Percentiles rank a stretch among this genome's conserved stretches.
Conservation (phyloP, 176 grass and related monocot genomes). For the Raddia distichophylla region DNA sequence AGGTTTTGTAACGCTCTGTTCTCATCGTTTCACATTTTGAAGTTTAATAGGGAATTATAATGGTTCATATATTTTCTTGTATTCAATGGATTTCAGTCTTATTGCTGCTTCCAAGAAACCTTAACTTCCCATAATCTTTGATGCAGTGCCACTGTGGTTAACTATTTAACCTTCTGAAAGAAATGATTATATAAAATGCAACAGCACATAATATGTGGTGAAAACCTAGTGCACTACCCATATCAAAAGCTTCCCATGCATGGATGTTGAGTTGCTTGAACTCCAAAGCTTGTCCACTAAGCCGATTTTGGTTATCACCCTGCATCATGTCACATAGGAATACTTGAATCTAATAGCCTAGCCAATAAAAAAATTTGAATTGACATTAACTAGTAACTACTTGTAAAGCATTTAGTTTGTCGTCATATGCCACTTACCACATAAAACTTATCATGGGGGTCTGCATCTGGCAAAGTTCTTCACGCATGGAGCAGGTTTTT, state of each 20-base stretch:
- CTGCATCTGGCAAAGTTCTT: conserved; percentile 90
- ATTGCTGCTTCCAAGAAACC: not conserved
- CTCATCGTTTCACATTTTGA: not conserved
- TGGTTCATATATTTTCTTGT: not conserved
- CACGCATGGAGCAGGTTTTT: conserved; percentile 95
- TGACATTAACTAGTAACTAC: not conserved
- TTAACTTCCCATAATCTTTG: not conserved
- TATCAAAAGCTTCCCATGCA: conserved; percentile 92
- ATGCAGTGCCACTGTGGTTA: not conserved
- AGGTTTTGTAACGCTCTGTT: not conserved
- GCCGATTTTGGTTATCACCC: conserved; percentile 96
- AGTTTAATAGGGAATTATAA: not conserved
- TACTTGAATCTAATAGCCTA: conserved; percentile 16
- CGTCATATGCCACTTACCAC: conserved; percentile 44
- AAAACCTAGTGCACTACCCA: conserved; percentile 40
- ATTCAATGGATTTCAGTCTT: not conserved
- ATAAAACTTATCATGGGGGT: conserved; percentile 99
- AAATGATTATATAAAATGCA: not conserved
- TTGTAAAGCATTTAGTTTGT: not conserved
- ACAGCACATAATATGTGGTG: not conserved
- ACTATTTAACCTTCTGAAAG: not conserved
- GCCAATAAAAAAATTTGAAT: not conserved
- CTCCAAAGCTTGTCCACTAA: conserved; percentile 90
- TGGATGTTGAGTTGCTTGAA: conserved; percentile 94
- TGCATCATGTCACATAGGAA: conserved; percentile 37